A percentile compares a stretch with the other conserved stretches of the same genome.
Conservation (phyloP, 139 green algal species). For the Micractinium sp. region DNA sequence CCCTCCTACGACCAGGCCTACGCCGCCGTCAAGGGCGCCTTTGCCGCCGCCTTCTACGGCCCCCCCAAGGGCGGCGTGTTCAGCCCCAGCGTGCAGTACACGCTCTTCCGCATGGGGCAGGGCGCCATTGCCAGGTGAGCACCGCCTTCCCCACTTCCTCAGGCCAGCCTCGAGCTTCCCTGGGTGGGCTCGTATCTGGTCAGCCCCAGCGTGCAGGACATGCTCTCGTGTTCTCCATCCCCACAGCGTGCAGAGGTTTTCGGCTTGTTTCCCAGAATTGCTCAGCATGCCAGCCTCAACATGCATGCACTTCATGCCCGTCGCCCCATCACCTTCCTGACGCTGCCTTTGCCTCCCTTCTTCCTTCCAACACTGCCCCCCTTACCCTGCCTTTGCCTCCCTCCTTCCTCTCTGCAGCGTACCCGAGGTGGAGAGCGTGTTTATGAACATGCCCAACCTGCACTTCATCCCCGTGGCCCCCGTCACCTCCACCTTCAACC, state of each 20-base stretch:
- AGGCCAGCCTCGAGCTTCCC: too few relatives aligned
- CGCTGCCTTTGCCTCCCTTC: not conserved
- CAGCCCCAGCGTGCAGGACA: too few relatives aligned
- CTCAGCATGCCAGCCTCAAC: too few relatives aligned
- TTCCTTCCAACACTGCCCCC: not conserved
- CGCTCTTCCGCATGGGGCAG: conserved; percentile 88
- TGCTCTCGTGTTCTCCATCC: too few relatives aligned
- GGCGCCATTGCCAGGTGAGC: conserved; percentile 63
- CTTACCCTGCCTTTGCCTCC: not conserved
- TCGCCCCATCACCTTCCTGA: not conserved
- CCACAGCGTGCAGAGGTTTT: too few relatives aligned
- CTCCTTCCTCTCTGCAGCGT: conserved; percentile 30
- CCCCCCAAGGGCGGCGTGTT: conserved; percentile 85
- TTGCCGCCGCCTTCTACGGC: conserved; percentile 83
- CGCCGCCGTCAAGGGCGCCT: conserved; percentile 38
- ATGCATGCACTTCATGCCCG: not conserved
- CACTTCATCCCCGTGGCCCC: conserved; percentile 91
- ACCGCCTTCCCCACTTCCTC: not conserved
- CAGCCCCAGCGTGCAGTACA: conserved; percentile 92
- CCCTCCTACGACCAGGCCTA: conserved; percentile 55
- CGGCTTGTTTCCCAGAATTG: too few relatives aligned
- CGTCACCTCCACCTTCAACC: conserved; percentile 79
- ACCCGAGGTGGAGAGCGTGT: conserved; percentile 78
- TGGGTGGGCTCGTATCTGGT: too few relatives aligned
- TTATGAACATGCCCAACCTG: conserved; percentile 96